A percentile compares a stretch with the other conserved stretches of the same genome.
phyloP scores from a whole-genome alignment of 2,329 filamentous ascomycete species.

The Fusarium sp. region DNA sequence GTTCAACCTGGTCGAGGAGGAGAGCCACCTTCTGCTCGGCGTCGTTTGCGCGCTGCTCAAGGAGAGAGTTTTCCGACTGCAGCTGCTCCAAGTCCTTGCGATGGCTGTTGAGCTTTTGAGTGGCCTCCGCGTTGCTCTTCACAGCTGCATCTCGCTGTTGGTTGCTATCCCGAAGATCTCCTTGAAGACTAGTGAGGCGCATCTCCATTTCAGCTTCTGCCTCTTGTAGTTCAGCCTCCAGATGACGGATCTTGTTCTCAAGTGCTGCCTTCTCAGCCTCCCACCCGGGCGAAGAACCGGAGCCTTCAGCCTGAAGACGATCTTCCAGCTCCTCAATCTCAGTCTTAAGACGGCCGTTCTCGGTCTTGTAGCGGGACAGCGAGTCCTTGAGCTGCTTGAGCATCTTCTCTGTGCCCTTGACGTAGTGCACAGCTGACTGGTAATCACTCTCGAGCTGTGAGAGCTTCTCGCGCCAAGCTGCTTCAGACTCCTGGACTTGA shows the following conservation, averaged over 20 bases:
- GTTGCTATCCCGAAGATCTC: slow-evolving; percentile 74
- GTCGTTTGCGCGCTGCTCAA: slow-evolving; percentile 87
- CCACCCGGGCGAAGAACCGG: slow-evolving; percentile 71
- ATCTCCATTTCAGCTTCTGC: slow-evolving; percentile 76
- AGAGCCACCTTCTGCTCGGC: slow-evolving; percentile 94
- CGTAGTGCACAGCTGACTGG: slow-evolving; percentile 96
- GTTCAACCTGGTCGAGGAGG: slow-evolving; percentile 93
- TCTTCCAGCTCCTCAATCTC: slow-evolving; percentile 79
- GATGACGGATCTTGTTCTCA: slow-evolving; percentile 72
- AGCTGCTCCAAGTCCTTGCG: slow-evolving; percentile 81
- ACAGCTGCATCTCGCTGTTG: slow-evolving; percentile 76
- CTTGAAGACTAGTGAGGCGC: slow-evolving; percentile 74
- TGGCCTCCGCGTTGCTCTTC: slow-evolving; percentile 63
- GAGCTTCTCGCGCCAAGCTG: slow-evolving; percentile 90
- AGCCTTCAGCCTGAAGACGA: slow-evolving; percentile 52
- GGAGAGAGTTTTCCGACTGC: slow-evolving; percentile 80
- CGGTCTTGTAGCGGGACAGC: slow-evolving; percentile 88
- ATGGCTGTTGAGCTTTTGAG: slow-evolving; percentile 67
- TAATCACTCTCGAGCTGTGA: slow-evolving; percentile 96
- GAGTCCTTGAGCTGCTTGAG: slow-evolving; percentile 98
- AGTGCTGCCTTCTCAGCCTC: slow-evolving; percentile 77
- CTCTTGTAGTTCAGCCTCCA: slow-evolving; percentile 75
- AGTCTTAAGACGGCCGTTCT: slow-evolving; percentile 83
- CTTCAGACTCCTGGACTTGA: slow-evolving; percentile 87
- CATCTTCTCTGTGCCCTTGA: slow-evolving; percentile 99